A percentile compares a stretch with the other conserved stretches of the same genome.
phyloP scores from a whole-genome alignment of 2,329 filamentous ascomycete species.

The Knoxdaviesia capensis region DNA sequence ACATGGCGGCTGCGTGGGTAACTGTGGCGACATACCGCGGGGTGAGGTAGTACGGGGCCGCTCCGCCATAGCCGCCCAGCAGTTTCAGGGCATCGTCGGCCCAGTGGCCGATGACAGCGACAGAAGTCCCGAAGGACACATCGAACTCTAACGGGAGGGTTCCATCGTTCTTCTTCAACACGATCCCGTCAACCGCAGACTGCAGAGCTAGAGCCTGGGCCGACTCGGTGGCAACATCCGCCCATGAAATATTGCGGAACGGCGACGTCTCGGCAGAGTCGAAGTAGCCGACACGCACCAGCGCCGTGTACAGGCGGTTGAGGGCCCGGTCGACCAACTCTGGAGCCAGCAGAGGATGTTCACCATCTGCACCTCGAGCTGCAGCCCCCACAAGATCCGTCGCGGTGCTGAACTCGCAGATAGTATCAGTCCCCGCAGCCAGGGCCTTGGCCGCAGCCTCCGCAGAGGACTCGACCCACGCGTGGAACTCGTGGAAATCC shows the following conservation, averaged over 20 bases:
- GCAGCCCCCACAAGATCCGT: slow-evolving; percentile 12
- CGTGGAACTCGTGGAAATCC: slow-evolving; percentile 28
- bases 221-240: slow-evolving; percentile 31
- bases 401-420: slow-evolving; percentile 10
- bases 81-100: slow-evolving; percentile 8
- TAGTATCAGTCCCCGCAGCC: slow-evolving; percentile 15
- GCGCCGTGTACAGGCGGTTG: slow-evolving; percentile 28
- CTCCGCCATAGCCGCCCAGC: slow-evolving; percentile 11
- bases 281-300: slow-evolving; percentile 37
- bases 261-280: slow-evolving; percentile 18
- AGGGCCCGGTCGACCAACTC: slow-evolving; percentile 20
- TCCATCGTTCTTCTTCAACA: slow-evolving; percentile 33
- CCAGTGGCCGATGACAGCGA: slow-evolving; percentile 16
- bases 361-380: slow-evolving; percentile 7
- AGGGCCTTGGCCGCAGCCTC: slow-evolving; percentile 14
- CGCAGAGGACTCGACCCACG: slow-evolving; percentile 15
- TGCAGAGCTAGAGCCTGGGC: slow-evolving; percentile 33
- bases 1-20: slow-evolving; percentile 16
- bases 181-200: slow-evolving; percentile 26
- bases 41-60: slow-evolving; percentile 31
- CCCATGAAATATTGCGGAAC: slow-evolving; percentile 26
- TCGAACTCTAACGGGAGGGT: slow-evolving; percentile 19
- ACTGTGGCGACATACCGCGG: slow-evolving; percentile 30
- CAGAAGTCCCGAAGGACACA: slow-evolving; percentile 2
- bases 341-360: slow-evolving; percentile 10